Percentiles rank a stretch among this genome's conserved stretches.
Conservation (phyloP, 2,329 filamentous ascomycete genomes). For the Didymella keratinophila region DNA sequence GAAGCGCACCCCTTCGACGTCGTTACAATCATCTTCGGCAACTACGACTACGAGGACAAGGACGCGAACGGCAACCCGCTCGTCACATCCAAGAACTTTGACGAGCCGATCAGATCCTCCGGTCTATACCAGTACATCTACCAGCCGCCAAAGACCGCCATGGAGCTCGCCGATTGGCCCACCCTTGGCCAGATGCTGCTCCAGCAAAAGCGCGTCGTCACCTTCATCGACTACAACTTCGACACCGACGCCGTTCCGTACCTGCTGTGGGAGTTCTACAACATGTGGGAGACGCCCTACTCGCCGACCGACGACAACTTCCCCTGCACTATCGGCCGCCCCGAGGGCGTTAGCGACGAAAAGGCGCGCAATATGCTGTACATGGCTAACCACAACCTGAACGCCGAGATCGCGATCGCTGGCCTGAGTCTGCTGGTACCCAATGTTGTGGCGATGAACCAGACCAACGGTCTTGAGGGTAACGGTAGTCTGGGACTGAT, state of each 20-base stretch:
- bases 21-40: slow-evolving; percentile 86
- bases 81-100: slow-evolving; percentile 69
- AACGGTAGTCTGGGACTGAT: slow-evolving; percentile 46
- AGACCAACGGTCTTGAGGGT: slow-evolving; percentile 47
- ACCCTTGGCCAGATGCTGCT: slow-evolving; percentile 71
- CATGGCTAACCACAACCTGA: slow-evolving; percentile 91
- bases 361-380: slow-evolving; percentile 71
- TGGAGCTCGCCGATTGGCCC: slow-evolving; percentile 83
- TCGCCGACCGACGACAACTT: slow-evolving; percentile 74
- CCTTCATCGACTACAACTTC: slow-evolving; percentile 60
- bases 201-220: slow-evolving; percentile 48
- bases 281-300: slow-evolving; percentile 93
- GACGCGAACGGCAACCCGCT: slow-evolving; percentile 55
- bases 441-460: slow-evolving; percentile 46
- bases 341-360: slow-evolving; percentile 67
- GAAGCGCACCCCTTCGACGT: slow-evolving; percentile 83
- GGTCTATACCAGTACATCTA: slow-evolving; percentile 80
- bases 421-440: slow-evolving; percentile 46
- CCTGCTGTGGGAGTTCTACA: slow-evolving; percentile 86
- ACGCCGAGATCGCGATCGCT: slow-evolving; percentile 66
- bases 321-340: slow-evolving; percentile 80
- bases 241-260: slow-evolving; percentile 82
- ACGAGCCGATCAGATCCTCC: slow-evolving; percentile 71
- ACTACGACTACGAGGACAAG: slow-evolving; percentile 62
- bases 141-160: slow-evolving; percentile 75